Base-by-base conservation (phyloP, 2,329 filamentous ascomycete genomes). In the Ophiocordyceps camponoti-saundersi region DNA sequence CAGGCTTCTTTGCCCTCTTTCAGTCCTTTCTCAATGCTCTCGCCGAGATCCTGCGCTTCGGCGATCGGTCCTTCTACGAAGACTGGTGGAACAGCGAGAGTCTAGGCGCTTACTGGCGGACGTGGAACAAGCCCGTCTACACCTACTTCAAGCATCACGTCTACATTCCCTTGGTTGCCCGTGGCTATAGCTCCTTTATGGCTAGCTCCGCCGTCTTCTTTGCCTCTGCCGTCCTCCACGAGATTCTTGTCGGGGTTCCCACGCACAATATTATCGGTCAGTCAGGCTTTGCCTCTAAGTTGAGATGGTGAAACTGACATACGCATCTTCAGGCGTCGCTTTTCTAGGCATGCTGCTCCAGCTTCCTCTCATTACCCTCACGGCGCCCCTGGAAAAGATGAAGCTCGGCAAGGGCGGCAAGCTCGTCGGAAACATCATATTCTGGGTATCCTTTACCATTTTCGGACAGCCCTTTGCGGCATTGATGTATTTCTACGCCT, bases 61-160 rank as follows among this genome's bases (percentile, higher is more conserved):
- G 83, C 18, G 92, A 98, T 61, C 78, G 92, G 29, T 84, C 89
- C 46, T 98, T 98, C 63, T 98, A 98, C 63, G 82, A 85, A 36
- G 88, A 95, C 58, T 98, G 92, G 92, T 98, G 92, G 92, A 98
- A 98, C 59, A 86, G 81, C 52, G 80, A 81, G 47, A 88, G 81
- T 53, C 71, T 96, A 7, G 85, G 89, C 32, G 75, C 75, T 5
- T 98, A 98, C 68, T 95, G 90, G 90, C 80, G 89, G 21, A 85
- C 82, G 1, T 98, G 92, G 92, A 98, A 98, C 67, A 93, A 93
- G 61, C 92, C 92, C 1, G 90, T 98, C 6, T 94, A 94, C 59
- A 82, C 88, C 49, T 98, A 95, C 64, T 96, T 98, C 80, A 89
- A 86, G 57, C 74, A 92, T 36, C 92, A 98, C 61, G 79, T 98